These are phyloP conservation scores for Dovyalis caffra DNA, from an alignment of 345 rosid species.

Conservation along the genomic window DNA sequence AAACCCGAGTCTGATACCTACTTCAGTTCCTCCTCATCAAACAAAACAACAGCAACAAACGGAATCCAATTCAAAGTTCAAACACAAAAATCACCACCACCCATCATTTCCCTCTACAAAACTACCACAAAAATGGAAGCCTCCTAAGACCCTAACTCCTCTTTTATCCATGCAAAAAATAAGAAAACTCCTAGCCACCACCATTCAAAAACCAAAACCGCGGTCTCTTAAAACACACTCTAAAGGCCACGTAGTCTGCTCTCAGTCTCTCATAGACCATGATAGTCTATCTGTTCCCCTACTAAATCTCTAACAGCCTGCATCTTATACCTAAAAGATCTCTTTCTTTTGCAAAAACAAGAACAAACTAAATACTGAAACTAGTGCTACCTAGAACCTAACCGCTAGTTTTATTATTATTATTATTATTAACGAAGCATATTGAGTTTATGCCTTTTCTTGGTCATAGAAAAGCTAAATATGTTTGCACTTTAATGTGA, in stretches of 20 bases:
- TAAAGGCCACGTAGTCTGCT: too few relatives aligned
- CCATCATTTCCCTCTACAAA: background rate
- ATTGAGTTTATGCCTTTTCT: background rate
- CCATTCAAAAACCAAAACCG: background rate
- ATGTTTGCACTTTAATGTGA: background rate
- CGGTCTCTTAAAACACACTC: too few relatives aligned
- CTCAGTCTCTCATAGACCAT: background rate
- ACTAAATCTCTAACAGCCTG: conserved; percentile 5
- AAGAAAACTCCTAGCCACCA: background rate
- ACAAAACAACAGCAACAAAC: background rate
- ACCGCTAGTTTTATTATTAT: background rate
- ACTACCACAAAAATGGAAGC: background rate
- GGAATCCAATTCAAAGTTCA: background rate
- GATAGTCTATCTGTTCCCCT: background rate
- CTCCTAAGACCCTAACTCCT: conserved; percentile 8
- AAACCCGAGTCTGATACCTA: background rate
- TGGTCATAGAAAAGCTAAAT: conserved; percentile 2
- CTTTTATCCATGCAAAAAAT: background rate
- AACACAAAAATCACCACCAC: background rate
- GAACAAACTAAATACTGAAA: background rate
- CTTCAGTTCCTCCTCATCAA: background rate
- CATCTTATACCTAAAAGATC: background rate
- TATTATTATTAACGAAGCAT: background rate
- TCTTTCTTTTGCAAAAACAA: background rate
- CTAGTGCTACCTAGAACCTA: background rate